These are phyloP conservation scores for Phanerodontia chrysosporium DNA, from an alignment of 768 basidiomycete genomes.

Conservation along the genomic window DNA sequence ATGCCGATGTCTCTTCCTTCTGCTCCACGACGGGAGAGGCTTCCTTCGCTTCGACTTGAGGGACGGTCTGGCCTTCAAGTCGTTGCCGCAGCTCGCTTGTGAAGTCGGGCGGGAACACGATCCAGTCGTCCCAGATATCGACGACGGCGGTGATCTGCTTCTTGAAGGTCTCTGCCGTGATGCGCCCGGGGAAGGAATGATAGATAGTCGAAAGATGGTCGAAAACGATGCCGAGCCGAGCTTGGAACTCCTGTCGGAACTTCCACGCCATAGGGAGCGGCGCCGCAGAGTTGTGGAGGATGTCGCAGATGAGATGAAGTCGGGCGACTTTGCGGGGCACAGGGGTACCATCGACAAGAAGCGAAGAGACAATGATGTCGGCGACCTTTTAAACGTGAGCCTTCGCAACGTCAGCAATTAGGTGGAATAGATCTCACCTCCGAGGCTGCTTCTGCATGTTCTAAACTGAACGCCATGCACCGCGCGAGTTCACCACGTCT, in stretches of 20 bases:
- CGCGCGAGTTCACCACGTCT: conserved; percentile 87
- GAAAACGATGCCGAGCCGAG: conserved; percentile 87
- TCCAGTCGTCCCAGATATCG: conserved; percentile 99
- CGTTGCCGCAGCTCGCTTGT: conserved; percentile 68
- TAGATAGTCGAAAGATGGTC: conserved; percentile 94
- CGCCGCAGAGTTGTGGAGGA: conserved; percentile 94
- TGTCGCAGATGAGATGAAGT: conserved; percentile 93
- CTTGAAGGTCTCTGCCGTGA: conserved; percentile 95
- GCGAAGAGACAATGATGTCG: conserved; percentile 85
- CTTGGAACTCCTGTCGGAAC: conserved; percentile 92
- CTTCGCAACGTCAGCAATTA: not conserved
- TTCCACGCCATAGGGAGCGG: conserved; percentile 96
- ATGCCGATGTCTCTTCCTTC: conserved; percentile 26
- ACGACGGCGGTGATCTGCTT: conserved; percentile 85
- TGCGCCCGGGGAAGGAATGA: conserved; percentile 91
- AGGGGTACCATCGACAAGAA: conserved; percentile 87
- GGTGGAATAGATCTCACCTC: conserved; percentile 65
- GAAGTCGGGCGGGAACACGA: conserved; percentile 89
- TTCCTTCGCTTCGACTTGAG: conserved; percentile 24
- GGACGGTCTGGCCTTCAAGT: conserved; percentile 56
- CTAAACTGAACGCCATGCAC: conserved; percentile 96
- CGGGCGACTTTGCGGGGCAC: conserved; percentile 97
- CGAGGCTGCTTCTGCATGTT: conserved; percentile 92
- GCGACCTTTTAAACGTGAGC: conserved; percentile 53
- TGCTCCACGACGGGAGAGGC: conserved; percentile 21